Percentiles rank a stretch among this genome's conserved stretches.
phyloP scores from a whole-genome alignment of 164 flowering plant genomes.

The Tetrastigma voinierianum region DNA sequence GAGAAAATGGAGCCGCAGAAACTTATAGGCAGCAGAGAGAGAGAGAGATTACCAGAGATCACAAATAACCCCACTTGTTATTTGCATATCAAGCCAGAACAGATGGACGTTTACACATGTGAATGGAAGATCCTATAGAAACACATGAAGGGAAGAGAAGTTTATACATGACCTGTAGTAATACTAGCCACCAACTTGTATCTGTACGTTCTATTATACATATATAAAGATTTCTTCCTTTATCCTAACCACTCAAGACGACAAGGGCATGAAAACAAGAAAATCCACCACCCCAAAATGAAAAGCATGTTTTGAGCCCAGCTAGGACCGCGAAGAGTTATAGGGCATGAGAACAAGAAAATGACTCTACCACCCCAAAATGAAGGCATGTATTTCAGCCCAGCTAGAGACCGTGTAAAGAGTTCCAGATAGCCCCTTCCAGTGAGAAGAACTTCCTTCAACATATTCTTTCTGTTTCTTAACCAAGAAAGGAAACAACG shows the following conservation, averaged over 20 bases:
- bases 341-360: conserved; percentile 11
- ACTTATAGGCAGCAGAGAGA: too few species aligned
- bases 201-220: conserved; percentile 19
- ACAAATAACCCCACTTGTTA: not conserved
- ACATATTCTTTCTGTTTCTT: conserved; percentile 43
- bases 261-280: too few species aligned
- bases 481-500: conserved; percentile 51
- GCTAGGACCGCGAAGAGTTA: too few species aligned
- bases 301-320: too few species aligned
- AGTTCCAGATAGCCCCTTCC: conserved; percentile 49
- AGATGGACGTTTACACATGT: conserved; percentile 7
- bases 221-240: conserved; percentile 14
- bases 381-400: conserved; percentile 65
- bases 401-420: conserved; percentile 65
- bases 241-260: conserved; percentile 18
- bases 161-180: conserved; percentile 27
- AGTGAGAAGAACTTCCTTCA: conserved; percentile 27
- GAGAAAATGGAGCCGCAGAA: too few species aligned
- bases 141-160: conserved; percentile 11
- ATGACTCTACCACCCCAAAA: conserved; percentile 44
- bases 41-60: too few species aligned
- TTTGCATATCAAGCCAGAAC: conserved; percentile 7
- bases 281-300: too few species aligned
- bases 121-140: conserved; percentile 20
- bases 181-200: conserved; percentile 41